Evolutionary conservation across 1,284 basidiomycete species (phyloP).

Genomic region (Coniferiporia sulphurascens): DNA sequence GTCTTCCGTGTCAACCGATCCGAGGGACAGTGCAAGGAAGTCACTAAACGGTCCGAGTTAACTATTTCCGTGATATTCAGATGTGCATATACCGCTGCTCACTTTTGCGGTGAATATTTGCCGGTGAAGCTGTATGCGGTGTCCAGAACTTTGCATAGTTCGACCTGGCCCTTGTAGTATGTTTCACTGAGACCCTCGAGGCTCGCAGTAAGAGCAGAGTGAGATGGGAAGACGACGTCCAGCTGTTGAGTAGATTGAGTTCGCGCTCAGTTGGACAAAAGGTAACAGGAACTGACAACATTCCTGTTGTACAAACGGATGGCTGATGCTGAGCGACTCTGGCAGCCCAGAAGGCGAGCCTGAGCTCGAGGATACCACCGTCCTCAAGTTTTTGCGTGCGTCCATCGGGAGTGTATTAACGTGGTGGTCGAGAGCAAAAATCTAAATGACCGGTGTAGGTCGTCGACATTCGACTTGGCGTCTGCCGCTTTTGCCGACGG

Average conservation of each 20-base stretch:
- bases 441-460: neutral
- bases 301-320: constrained; percentile 17
- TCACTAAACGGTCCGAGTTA: neutral
- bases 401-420: neutral
- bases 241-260: constrained; percentile 9
- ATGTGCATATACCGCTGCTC: neutral
- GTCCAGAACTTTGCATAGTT: constrained; percentile 2
- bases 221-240: constrained; percentile 4
- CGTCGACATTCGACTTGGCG: neutral
- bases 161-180: neutral
- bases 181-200: neutral
- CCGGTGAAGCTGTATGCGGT: neutral
- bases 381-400: neutral
- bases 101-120: constrained; percentile 8
- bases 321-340: constrained; percentile 1
- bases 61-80: neutral
- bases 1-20: constrained; percentile 35
- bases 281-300: constrained; percentile 5
- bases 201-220: neutral
- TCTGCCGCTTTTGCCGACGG: neutral
- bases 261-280: neutral
- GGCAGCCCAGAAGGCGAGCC: neutral
- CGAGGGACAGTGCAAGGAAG: constrained; percentile 5
- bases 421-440: neutral
- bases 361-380: neutral